phyloP scores from a whole-genome alignment of 1,139 yeast species.

The Diutina siamensis region DNA sequence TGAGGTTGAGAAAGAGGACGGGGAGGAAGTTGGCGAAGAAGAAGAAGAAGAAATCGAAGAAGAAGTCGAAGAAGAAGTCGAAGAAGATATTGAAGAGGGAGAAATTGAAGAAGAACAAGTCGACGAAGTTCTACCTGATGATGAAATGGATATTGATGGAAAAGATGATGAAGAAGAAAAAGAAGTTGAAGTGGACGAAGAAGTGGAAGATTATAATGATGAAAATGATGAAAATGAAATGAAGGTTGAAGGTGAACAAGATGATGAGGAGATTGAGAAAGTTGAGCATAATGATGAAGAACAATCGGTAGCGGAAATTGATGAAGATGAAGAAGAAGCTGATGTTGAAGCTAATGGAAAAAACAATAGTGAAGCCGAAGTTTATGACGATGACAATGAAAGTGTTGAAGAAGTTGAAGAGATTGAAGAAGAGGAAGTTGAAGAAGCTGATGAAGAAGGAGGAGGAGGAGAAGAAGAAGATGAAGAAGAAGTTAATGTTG shows the following conservation, averaged over 20 bases:
- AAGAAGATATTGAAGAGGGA: not conserved
- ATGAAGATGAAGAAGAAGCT: not conserved
- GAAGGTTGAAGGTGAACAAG: not conserved
- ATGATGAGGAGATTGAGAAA: not conserved
- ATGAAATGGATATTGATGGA: not conserved
- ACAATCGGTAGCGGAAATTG: not conserved
- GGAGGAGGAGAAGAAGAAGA: not conserved
- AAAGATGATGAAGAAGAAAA: not conserved
- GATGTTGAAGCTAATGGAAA: not conserved
- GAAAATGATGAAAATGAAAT: not conserved
- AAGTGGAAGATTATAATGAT: too few species aligned
- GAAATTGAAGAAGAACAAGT: not conserved
- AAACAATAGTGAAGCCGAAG: not conserved
- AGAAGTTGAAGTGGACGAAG: not conserved
- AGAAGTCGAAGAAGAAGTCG: not conserved
- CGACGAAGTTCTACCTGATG: too few species aligned
- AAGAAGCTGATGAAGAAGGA: not conserved
- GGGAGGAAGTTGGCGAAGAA: not conserved
- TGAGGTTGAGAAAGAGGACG: not conserved
- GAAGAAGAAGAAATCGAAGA: not conserved
- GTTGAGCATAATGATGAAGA: not conserved
- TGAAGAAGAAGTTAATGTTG: not conserved
- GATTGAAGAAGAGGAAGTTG: not conserved
- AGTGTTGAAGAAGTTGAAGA: not conserved
- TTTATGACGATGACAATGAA: not conserved